A percentile compares a stretch with the other conserved stretches of the same genome.
Evolutionary conservation across 108 stramenopile genomes (phyloP).

Genomic region (Skeletonema menzelii): DNA sequence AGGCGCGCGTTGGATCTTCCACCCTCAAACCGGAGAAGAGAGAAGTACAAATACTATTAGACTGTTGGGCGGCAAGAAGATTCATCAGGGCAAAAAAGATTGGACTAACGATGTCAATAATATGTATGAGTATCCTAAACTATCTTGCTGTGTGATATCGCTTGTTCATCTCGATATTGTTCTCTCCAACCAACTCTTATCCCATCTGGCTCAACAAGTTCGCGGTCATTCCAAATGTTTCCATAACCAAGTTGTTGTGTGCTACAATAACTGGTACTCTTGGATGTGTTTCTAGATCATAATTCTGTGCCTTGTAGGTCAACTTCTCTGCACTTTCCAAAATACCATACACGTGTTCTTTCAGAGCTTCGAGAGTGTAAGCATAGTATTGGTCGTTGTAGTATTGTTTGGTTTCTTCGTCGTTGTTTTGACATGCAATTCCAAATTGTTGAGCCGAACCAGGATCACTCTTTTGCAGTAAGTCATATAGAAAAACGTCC

Average conservation of each 20-base stretch:
- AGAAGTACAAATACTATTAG: too few relatives aligned
- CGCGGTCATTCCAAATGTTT: constrained; percentile 34
- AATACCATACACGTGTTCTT: constrained; percentile 28
- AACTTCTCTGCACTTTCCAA: constrained; percentile 21
- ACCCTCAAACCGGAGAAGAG: too few relatives aligned
- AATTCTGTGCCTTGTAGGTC: constrained; percentile 19
- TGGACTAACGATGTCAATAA: too few relatives aligned
- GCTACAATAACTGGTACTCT: constrained; percentile 41
- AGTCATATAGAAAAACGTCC: constrained; percentile 42
- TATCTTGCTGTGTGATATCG: too few relatives aligned
- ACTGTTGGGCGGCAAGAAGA: too few relatives aligned
- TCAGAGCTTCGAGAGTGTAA: constrained; percentile 31
- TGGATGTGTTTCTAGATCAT: constrained; percentile 41
- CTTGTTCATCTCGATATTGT: background rate
- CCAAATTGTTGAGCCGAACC: constrained; percentile 23
- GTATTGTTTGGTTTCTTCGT: constrained; percentile 34
- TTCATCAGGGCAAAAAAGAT: too few relatives aligned
- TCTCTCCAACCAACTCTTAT: background rate
- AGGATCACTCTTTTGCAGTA: constrained; percentile 36
- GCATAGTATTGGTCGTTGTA: constrained; percentile 29
- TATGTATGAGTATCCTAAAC: too few relatives aligned
- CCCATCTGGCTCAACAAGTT: constrained; percentile 29
- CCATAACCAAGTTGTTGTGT: constrained; percentile 39
- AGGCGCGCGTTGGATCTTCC: too few relatives aligned
- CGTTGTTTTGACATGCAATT: constrained; percentile 15